phyloP scores from a whole-genome alignment of 2,329 filamentous ascomycete genomes.

The Colletotrichum lupini region DNA sequence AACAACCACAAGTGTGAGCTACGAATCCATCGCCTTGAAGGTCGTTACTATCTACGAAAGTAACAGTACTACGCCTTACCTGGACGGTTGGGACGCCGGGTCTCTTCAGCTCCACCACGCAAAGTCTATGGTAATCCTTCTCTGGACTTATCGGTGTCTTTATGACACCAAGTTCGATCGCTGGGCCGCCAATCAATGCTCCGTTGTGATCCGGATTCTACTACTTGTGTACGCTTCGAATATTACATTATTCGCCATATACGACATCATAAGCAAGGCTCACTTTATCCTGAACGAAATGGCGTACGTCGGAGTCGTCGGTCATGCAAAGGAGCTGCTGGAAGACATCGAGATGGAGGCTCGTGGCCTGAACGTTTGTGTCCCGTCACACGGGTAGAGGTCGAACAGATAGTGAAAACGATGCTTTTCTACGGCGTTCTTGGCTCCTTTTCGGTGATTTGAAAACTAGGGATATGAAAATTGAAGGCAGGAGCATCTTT shows the following conservation, averaged over 20 bases:
- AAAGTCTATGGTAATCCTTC: slow-evolving; percentile 31
- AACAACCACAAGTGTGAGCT: neutral
- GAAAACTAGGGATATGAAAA: too few relatives aligned
- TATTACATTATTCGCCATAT: neutral
- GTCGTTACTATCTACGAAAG: slow-evolving; percentile 6
- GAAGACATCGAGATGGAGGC: neutral
- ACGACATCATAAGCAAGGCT: slow-evolving; percentile 1
- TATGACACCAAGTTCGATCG: slow-evolving; percentile 39
- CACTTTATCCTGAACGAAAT: slow-evolving; percentile 20
- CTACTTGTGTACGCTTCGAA: neutral
- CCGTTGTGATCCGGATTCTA: neutral
- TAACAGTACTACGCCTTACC: slow-evolving; percentile 15
- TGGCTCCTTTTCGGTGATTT: too few relatives aligned
- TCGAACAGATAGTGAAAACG: too few relatives aligned
- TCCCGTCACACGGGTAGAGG: neutral
- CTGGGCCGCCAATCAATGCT: slow-evolving; percentile 33
- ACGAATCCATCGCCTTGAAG: slow-evolving; percentile 21
- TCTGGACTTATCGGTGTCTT: slow-evolving; percentile 41
- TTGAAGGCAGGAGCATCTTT: too few relatives aligned
- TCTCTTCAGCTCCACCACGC: slow-evolving; percentile 54
- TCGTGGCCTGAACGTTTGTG: neutral
- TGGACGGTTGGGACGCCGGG: slow-evolving; percentile 51
- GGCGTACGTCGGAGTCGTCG: neutral
- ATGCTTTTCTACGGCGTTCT: too few relatives aligned
- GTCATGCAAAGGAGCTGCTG: slow-evolving; percentile 1